Evolutionary conservation across 768 basidiomycete species (phyloP).

Genomic region (Pholiota conissans): DNA sequence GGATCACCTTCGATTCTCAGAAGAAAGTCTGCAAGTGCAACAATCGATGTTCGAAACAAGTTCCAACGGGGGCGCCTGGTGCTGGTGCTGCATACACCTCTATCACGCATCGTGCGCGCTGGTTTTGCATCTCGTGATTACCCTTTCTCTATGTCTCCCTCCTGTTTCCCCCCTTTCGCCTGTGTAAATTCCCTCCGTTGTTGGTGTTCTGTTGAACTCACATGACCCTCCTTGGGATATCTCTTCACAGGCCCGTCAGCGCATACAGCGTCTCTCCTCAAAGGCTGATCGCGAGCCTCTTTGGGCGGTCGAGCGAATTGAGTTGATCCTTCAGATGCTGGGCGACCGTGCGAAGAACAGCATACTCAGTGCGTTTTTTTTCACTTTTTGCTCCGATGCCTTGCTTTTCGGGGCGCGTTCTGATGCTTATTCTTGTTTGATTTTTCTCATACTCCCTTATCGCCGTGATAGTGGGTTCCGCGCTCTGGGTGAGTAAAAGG

Average conservation of each 20-base stretch:
- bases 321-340: slow-evolving; percentile 45
- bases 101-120: slow-evolving; percentile 69
- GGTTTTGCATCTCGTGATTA: slow-evolving; percentile 61
- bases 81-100: slow-evolving; percentile 74
- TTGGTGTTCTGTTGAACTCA: slow-evolving; percentile 9
- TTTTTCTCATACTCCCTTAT: slow-evolving; percentile 9
- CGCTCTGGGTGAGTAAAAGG: slow-evolving; percentile 55
- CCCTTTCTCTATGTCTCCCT: slow-evolving; percentile 9
- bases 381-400: slow-evolving; percentile 6
- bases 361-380: slow-evolving; percentile 36
- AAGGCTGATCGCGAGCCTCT: slow-evolving; percentile 31
- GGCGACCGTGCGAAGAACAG: slow-evolving; percentile 52
- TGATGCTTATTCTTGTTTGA: slow-evolving; percentile 7
- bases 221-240: slow-evolving; percentile 9
- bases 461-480: slow-evolving; percentile 45
- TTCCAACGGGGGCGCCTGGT: slow-evolving; percentile 80
- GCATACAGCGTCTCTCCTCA: slow-evolving; percentile 34
- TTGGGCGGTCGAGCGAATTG: slow-evolving; percentile 43
- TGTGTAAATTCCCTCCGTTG: not conserved
- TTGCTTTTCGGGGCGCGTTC: slow-evolving; percentile 7
- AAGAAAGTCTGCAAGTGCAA: slow-evolving; percentile 68
- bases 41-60: slow-evolving; percentile 78
- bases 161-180: slow-evolving; percentile 2
- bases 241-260: slow-evolving; percentile 38
- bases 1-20: slow-evolving; percentile 67